A percentile compares a stretch with the other conserved stretches of the same genome.
These are phyloP conservation scores for Termitomyces sp. DNA, from an alignment of 768 basidiomycete species.

Conservation along the genomic window DNA sequence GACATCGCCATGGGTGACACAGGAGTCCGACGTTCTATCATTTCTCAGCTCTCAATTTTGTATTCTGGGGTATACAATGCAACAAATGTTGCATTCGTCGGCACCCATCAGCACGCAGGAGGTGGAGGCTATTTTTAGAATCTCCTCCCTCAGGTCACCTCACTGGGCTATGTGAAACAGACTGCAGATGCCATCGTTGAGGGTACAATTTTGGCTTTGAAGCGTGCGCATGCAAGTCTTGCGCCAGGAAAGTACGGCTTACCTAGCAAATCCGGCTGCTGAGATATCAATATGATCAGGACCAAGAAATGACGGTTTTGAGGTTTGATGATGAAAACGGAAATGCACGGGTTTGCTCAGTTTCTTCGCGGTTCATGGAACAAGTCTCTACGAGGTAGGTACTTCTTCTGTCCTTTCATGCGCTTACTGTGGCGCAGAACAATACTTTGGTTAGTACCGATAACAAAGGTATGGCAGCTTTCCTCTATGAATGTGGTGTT, in stretches of 20 bases:
- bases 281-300: slow-evolving; percentile 75
- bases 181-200: slow-evolving; percentile 69
- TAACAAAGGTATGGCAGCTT: slow-evolving; percentile 86
- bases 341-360: slow-evolving; percentile 63
- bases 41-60: slow-evolving; percentile 48
- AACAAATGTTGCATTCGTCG: slow-evolving; percentile 71
- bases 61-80: slow-evolving; percentile 65
- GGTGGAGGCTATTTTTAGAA: slow-evolving; percentile 80
- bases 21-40: slow-evolving; percentile 69
- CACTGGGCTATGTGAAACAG: slow-evolving; percentile 69
- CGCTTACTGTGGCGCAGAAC: slow-evolving; percentile 43
- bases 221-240: slow-evolving; percentile 61
- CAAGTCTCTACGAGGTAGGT: slow-evolving; percentile 66
- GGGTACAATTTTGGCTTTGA: slow-evolving; percentile 67
- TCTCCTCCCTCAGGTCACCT: slow-evolving; percentile 71
- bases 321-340: slow-evolving; percentile 60
- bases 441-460: slow-evolving; percentile 79
- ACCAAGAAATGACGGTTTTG: slow-evolving; percentile 69
- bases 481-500: slow-evolving; percentile 62
- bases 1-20: slow-evolving; percentile 68
- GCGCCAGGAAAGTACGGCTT: slow-evolving; percentile 61
- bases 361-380: slow-evolving; percentile 79
- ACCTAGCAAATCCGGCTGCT: slow-evolving; percentile 67
- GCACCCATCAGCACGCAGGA: slow-evolving; percentile 75
- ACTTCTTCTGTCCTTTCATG: neutral